Percentiles rank a stretch among this genome's conserved stretches.
Evolutionary conservation across 441 rosid genomes (phyloP).

Genomic region (Erodium trifolium): DNA sequence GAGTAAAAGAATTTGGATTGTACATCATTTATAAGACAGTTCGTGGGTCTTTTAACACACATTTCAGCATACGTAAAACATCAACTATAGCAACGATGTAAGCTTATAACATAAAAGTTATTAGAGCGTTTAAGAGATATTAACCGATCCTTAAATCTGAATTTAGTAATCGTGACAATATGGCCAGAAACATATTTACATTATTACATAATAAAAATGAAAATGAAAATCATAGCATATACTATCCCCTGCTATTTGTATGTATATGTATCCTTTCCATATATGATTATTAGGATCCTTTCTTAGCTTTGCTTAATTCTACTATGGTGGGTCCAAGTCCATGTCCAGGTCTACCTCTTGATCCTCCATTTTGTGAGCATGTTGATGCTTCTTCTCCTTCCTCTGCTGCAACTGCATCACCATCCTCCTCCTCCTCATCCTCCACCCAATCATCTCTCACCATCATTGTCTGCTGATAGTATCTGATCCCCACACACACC

Average conservation of each 20-base stretch:
- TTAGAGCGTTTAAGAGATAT: too few relatives aligned
- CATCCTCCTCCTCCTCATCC: neutral
- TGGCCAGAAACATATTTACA: neutral
- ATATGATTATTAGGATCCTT: neutral
- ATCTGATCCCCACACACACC: neutral
- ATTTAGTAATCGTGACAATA: neutral
- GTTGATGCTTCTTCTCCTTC: too few relatives aligned
- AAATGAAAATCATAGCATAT: neutral
- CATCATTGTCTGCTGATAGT: neutral
- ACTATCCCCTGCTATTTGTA: neutral
- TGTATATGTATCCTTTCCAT: neutral
- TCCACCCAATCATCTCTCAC: slow-evolving; percentile 3
- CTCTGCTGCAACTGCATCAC: neutral
- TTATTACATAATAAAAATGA: neutral
- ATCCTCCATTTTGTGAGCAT: neutral
- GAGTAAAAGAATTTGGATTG: too few relatives aligned
- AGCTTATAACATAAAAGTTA: too few relatives aligned
- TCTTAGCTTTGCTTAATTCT: neutral
- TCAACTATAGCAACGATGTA: too few relatives aligned
- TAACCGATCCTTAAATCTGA: neutral
- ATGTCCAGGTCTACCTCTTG: neutral
- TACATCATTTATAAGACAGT: too few relatives aligned
- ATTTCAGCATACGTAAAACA: too few relatives aligned
- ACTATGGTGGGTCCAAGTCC: neutral
- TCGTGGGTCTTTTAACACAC: too few relatives aligned